These are phyloP conservation scores for Termitomyces sp. DNA, from an alignment of 768 basidiomycete species.

Conservation along the genomic window DNA sequence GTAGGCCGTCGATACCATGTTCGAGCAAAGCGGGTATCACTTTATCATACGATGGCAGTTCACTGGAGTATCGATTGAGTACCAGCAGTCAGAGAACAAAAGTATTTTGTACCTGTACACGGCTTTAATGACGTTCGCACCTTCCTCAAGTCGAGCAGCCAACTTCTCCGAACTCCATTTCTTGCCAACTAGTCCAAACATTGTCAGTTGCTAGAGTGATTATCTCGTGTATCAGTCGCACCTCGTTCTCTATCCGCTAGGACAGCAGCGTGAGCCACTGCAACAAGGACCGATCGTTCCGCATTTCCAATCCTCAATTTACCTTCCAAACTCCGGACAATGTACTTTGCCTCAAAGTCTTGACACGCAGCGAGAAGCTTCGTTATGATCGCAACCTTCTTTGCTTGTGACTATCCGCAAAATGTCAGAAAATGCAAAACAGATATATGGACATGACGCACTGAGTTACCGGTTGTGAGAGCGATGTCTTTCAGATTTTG, in stretches of 20 bases:
- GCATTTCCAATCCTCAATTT: constrained; percentile 97
- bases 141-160: constrained; percentile 67
- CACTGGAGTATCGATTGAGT: constrained; percentile 39
- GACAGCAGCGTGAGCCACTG: constrained; percentile 88
- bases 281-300: constrained; percentile 90
- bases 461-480: constrained; percentile 75
- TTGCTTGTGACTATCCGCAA: constrained; percentile 74
- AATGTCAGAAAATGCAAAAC: constrained; percentile 2
- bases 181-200: constrained; percentile 50
- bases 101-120: constrained; percentile 74
- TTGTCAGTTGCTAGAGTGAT: background rate
- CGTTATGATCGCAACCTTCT: constrained; percentile 94
- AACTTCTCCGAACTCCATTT: constrained; percentile 74
- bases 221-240: background rate
- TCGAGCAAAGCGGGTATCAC: constrained; percentile 88
- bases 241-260: constrained; percentile 67
- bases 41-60: constrained; percentile 87
- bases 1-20: constrained; percentile 66
- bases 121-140: constrained; percentile 70
- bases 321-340: constrained; percentile 92
- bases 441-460: constrained; percentile 20
- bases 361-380: constrained; percentile 91
- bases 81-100: background rate
- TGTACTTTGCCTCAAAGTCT: constrained; percentile 91
- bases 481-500: constrained; percentile 89